These are phyloP conservation scores for Gossypium laxum DNA, from an alignment of 441 rosid species.

Conservation along the genomic window DNA sequence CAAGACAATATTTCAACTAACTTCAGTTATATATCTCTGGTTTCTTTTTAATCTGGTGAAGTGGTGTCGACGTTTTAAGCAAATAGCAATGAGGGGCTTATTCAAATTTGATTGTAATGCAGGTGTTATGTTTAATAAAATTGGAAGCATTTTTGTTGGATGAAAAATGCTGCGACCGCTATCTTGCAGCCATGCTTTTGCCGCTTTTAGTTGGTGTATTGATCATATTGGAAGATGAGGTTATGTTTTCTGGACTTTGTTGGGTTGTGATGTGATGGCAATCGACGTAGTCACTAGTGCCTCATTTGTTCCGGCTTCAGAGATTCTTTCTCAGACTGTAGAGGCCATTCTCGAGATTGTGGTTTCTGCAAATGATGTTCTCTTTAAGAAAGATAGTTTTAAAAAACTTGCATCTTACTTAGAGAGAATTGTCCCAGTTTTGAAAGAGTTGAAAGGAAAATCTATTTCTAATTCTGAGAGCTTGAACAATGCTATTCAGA, in stretches of 20 bases:
- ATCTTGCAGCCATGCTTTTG: constrained; percentile 2
- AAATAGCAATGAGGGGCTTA: not conserved
- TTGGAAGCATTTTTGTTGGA: not conserved
- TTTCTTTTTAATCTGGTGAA: not conserved
- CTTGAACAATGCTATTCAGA: constrained; percentile 33
- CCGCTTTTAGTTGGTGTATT: not conserved
- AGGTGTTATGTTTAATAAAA: constrained; percentile 14
- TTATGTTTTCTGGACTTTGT: constrained; percentile 18
- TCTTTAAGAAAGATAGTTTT: constrained; percentile 43
- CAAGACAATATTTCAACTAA: not conserved
- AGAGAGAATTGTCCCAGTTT: constrained; percentile 40
- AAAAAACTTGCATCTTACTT: constrained; percentile 35
- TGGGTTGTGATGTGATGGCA: constrained; percentile 28
- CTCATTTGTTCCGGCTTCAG: constrained; percentile 32
- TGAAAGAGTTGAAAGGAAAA: constrained; percentile 39
- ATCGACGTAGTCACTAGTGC: constrained; percentile 28
- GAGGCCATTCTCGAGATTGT: constrained; percentile 37
- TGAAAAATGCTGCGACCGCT: not conserved
- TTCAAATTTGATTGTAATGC: constrained; percentile 12
- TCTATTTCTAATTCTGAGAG: constrained; percentile 25
- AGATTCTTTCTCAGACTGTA: constrained; percentile 31
- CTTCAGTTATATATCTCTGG: not conserved
- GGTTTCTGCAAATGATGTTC: constrained; percentile 29
- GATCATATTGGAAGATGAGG: constrained; percentile 14
- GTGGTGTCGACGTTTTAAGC: not conserved